These are phyloP conservation scores for Fomitopsis schrenkii DNA, from an alignment of 1,284 basidiomycete species.

Conservation along the genomic window DNA sequence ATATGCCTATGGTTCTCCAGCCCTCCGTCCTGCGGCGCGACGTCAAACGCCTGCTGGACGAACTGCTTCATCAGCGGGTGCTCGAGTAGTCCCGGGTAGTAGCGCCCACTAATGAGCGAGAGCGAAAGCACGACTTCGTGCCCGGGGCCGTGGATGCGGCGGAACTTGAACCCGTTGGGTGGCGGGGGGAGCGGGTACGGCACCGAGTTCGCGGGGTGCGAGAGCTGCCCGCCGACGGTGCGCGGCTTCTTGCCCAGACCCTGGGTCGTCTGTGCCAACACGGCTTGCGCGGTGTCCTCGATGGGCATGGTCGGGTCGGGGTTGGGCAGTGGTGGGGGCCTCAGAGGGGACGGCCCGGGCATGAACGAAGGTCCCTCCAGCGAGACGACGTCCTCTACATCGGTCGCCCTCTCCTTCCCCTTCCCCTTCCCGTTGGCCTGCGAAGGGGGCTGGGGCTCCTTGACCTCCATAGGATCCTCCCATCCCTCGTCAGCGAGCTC, in stretches of 20 bases:
- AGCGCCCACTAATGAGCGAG: conserved; percentile 65
- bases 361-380: conserved; percentile 18
- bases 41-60: conserved; percentile 35
- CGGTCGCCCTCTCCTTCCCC: conserved; percentile 15
- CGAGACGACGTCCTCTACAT: neutral
- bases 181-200: conserved; percentile 52
- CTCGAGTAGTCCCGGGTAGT: conserved; percentile 63
- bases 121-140: conserved; percentile 64
- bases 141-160: conserved; percentile 59
- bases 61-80: conserved; percentile 51
- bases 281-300: conserved; percentile 10
- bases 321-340: conserved; percentile 27
- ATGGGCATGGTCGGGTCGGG: conserved; percentile 23
- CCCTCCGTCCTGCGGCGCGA: conserved; percentile 28
- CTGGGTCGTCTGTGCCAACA: conserved; percentile 13
- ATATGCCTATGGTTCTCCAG: conserved; percentile 41
- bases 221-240: conserved; percentile 31
- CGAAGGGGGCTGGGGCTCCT: neutral
- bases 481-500: conserved; percentile 72
- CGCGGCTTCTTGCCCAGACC: conserved; percentile 9
- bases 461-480: conserved; percentile 36
- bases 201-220: conserved; percentile 33
- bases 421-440: conserved; percentile 10
- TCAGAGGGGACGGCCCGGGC: conserved; percentile 27
- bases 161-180: conserved; percentile 62